Percentiles rank a stretch among this genome's conserved stretches.
Evolutionary conservation across 2,329 filamentous ascomycete genomes (phyloP).

Genomic region (Hypoxylon sp.): DNA sequence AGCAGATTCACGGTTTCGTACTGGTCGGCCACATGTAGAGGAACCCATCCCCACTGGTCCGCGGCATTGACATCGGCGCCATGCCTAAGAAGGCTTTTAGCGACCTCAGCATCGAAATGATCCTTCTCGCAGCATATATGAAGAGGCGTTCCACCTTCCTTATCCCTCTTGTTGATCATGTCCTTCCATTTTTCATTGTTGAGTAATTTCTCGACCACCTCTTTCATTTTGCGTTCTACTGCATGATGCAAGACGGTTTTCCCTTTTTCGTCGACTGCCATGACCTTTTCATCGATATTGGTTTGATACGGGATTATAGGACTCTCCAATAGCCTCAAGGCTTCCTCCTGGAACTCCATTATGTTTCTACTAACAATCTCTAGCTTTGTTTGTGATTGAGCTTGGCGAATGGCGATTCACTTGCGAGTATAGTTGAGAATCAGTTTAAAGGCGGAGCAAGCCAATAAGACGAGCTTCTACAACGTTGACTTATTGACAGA

Average conservation of each 20-base stretch:
- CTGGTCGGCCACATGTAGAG: constrained; percentile 2
- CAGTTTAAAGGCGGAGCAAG: not conserved
- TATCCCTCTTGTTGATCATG: constrained; percentile 1
- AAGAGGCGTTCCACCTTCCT: constrained; percentile 1
- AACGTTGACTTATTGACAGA: no score
- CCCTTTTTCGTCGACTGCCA: not conserved
- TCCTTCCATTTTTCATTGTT: constrained; percentile 5
- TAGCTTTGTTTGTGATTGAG: not conserved
- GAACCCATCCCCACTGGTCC: constrained; percentile 3
- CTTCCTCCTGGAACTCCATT: not conserved
- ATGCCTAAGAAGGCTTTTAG: not conserved
- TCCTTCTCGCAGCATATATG: not conserved
- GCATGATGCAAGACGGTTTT: not conserved
- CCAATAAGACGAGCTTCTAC: no score
- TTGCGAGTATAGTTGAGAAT: not conserved
- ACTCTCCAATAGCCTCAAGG: not conserved
- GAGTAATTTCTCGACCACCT: not conserved
- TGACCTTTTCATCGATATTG: not conserved
- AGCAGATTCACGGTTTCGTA: not conserved
- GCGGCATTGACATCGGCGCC: constrained; percentile 4
- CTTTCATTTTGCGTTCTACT: not conserved
- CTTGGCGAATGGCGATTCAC: not conserved
- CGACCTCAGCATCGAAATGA: not conserved
- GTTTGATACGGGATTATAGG: not conserved
- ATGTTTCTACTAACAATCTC: not conserved